phyloP scores from a whole-genome alignment of 306 rosid genomes.

The Prunus davidiana region DNA sequence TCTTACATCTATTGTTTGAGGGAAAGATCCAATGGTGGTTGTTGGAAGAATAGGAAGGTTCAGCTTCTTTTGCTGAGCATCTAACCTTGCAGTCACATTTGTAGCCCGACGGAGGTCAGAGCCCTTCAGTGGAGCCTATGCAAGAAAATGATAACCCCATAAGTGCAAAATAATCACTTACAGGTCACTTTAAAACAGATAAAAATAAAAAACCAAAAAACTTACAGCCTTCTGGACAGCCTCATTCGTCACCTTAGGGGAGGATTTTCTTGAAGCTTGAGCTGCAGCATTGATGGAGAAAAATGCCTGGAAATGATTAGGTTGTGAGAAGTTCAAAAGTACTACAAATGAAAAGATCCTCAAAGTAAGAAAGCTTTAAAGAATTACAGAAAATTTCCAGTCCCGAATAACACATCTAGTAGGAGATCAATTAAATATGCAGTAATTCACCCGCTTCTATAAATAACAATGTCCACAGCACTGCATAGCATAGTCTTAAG shows the following conservation, averaged over 20 bases:
- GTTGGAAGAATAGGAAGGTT: constrained; percentile 85
- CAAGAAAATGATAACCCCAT: constrained; percentile 20
- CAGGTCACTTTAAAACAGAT: background rate
- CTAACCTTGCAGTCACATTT: constrained; percentile 64
- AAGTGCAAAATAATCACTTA: background rate
- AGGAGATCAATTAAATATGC: background rate
- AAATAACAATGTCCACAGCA: background rate
- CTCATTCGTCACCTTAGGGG: constrained; percentile 76
- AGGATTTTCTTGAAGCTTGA: constrained; percentile 74
- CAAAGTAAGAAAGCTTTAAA: background rate
- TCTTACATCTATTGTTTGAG: constrained; percentile 74
- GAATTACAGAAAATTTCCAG: background rate
- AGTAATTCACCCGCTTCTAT: background rate
- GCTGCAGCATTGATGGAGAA: constrained; percentile 67
- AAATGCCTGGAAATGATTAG: constrained; percentile 49
- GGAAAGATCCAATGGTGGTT: constrained; percentile 86
- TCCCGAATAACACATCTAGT: background rate
- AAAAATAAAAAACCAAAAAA: constrained; percentile 8
- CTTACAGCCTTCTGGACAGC: constrained; percentile 82
- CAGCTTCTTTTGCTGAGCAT: constrained; percentile 72
- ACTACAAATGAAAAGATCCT: background rate
- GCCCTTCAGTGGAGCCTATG: constrained; percentile 69
- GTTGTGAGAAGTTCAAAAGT: constrained; percentile 16
- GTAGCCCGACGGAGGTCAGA: constrained; percentile 71
- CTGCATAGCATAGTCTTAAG: background rate